Evolutionary conservation across 192 early-diverging fungal species (phyloP).

Genomic region (Backusella australiensis): DNA sequence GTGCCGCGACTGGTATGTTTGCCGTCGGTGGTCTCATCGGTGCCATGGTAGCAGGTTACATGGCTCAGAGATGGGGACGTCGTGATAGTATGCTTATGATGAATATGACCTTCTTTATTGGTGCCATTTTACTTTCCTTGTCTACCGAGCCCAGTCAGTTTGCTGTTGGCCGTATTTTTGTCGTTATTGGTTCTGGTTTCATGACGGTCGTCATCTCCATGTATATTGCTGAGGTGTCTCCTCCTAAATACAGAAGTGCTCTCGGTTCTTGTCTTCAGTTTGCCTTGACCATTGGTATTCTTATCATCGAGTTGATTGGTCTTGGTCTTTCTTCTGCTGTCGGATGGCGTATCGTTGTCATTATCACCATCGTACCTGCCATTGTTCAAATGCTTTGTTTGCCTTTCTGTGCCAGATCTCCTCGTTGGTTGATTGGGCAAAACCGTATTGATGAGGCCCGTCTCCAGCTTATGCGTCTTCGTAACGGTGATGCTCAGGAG

Average conservation of each 20-base stretch:
- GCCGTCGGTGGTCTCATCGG: constrained; percentile 66
- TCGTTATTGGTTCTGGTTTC: constrained; percentile 56
- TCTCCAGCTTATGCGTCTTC: constrained; percentile 54
- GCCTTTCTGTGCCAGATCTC: constrained; percentile 65
- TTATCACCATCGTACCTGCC: constrained; percentile 41
- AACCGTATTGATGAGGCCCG: constrained; percentile 56
- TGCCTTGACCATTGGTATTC: constrained; percentile 53
- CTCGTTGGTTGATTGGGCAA: constrained; percentile 60
- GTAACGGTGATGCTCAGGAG: constrained; percentile 52
- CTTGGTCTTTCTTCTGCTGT: constrained; percentile 36
- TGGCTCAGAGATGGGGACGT: constrained; percentile 59
- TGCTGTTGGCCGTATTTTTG: constrained; percentile 45
- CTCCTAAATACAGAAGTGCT: constrained; percentile 38
- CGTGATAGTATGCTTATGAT: constrained; percentile 50
- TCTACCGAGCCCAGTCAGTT: constrained; percentile 26
- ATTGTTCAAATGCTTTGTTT: constrained; percentile 59
- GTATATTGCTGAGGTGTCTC: constrained; percentile 56
- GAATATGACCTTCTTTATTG: constrained; percentile 47
- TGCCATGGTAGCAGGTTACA: constrained; percentile 56
- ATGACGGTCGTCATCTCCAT: constrained; percentile 53
- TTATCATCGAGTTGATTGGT: constrained; percentile 42
- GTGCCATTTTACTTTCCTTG: constrained; percentile 37
- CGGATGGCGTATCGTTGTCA: constrained; percentile 51
- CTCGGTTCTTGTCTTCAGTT: constrained; percentile 56
- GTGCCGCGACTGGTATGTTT: constrained; percentile 53